Percentiles rank a stretch among this genome's conserved stretches.
Conservation (phyloP, 495 filamentous ascomycete species). For the Hyphodiscus hymeniophilus region DNA sequence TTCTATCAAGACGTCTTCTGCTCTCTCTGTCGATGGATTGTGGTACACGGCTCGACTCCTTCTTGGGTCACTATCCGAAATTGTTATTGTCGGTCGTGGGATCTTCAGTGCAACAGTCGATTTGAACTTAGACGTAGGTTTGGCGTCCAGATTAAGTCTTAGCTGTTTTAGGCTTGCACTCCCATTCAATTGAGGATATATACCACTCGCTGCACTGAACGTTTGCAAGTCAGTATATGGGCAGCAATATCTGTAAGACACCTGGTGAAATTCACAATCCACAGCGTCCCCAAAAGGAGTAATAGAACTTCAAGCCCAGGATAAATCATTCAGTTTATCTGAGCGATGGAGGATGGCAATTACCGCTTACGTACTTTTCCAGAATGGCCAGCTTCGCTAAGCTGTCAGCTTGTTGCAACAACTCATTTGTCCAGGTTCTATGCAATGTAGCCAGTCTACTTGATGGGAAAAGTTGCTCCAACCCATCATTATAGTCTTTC, state of each 20-base stretch:
- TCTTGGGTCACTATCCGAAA: constrained; percentile 7
- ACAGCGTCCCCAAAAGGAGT: too few species aligned
- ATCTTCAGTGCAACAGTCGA: constrained; percentile 26
- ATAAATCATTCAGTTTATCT: too few species aligned
- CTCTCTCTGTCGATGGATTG: constrained; percentile 7
- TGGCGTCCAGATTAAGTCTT: constrained; percentile 29
- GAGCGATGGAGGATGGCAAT: too few species aligned
- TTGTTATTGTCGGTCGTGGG: constrained; percentile 9
- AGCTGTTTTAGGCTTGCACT: constrained; percentile 29
- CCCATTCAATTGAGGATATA: constrained; percentile 27
- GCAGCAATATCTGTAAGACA: too few species aligned
- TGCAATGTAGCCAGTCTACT: constrained; percentile 24
- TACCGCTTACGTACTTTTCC: constrained; percentile 12
- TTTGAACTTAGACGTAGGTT: constrained; percentile 22
- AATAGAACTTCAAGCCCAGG: too few species aligned
- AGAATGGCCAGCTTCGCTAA: constrained; percentile 24
- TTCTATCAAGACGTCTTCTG: constrained; percentile 26
- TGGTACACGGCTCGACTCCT: constrained; percentile 18
- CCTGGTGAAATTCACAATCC: too few species aligned
- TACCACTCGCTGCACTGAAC: constrained; percentile 22
- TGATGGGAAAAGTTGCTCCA: constrained; percentile 31
- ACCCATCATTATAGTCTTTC: constrained; percentile 31
- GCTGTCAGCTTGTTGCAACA: constrained; percentile 24
- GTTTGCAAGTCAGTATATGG: too few species aligned
- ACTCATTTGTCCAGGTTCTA: constrained; percentile 29